These are phyloP conservation scores for Epicoccum sorghinum DNA, from an alignment of 2,329 filamentous ascomycete species.

Conservation along the genomic window DNA sequence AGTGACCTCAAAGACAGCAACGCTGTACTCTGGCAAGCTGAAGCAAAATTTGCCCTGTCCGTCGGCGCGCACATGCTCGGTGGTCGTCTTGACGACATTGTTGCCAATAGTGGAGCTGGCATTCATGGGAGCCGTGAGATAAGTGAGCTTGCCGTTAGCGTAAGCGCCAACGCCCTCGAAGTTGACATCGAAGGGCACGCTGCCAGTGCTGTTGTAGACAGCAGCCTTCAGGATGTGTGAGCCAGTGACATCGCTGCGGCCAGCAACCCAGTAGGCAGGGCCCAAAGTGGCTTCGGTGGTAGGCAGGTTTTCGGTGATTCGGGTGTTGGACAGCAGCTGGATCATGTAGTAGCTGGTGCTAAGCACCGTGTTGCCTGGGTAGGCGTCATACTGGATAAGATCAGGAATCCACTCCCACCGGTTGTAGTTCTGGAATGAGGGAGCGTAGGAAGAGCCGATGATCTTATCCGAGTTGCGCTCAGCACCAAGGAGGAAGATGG, in stretches of 20 bases:
- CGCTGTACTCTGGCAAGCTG: not conserved
- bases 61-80: not conserved
- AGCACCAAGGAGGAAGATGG: conserved; percentile 1
- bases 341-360: not conserved
- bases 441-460: not conserved
- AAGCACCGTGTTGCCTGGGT: not conserved
- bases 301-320: not conserved
- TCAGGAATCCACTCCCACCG: conserved; percentile 1
- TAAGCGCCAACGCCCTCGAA: not conserved
- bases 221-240: not conserved
- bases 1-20: conserved; percentile 4
- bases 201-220: not conserved
- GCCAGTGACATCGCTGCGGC: conserved; percentile 1
- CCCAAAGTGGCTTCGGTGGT: not conserved
- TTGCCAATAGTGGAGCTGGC: not conserved
- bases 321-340: not conserved
- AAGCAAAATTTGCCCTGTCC: not conserved
- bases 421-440: conserved; percentile 3
- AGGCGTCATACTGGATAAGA: not conserved
- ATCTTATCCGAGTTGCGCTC: conserved; percentile 1
- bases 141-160: not conserved
- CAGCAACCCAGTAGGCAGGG: not conserved
- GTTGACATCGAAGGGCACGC: not conserved
- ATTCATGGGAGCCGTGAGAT: not conserved
- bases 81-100: not conserved